Evolutionary conservation across 495 filamentous ascomycete species (phyloP), one percentile per base, ranked within the genome.

Genomic region (Xylaria telfairii): DNA sequence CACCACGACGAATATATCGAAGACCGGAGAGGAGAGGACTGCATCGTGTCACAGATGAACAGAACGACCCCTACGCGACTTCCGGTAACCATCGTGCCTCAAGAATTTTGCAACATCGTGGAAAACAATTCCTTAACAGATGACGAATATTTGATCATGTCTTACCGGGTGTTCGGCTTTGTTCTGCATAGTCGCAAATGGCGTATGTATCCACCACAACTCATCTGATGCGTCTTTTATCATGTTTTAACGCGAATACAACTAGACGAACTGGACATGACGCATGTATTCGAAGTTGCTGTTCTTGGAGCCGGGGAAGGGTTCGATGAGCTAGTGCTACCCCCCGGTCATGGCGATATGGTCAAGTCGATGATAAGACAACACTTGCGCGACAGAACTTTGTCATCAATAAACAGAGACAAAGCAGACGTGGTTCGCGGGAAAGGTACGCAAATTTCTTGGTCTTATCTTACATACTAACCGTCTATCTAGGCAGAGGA

Each of bases 161-260:
- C 81, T 0, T 76, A 81, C 46, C 74, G 81, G 1, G 78, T 84
- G 7, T 83, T 82, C 74, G 84, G 76, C 0, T 85, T 84, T 53
- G 72, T 83, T 4, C 72, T 86, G 0, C 79, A 82, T 4, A 82
- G 59, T 49, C 76, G 84, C 9, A 83, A 77, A 71, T 87, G 83
- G 84, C 78, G 78, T 79, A 72, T 54, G 79, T 71, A 37, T 28
- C 21, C 26, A 8, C 0, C 24, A 37, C n/a, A 12, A 72, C 7
- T 24, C n/a, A 13, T 21, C 21, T 24, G 26, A 68, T 42, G 17
- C 26, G 30, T n/a, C 15, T 37, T 17, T 42, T 28, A 7, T 13
- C 13, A 2, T 21, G 4, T 10, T 39, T 7, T 39, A 39, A 41
- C 32, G 4, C n/a, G 19, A 44, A 42, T 15, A 13, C 10, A 12